Percentiles rank a stretch among this genome's conserved stretches.
phyloP scores from a whole-genome alignment of 1,139 yeast genomes.

The Lodderomyces jiufengensis region DNA sequence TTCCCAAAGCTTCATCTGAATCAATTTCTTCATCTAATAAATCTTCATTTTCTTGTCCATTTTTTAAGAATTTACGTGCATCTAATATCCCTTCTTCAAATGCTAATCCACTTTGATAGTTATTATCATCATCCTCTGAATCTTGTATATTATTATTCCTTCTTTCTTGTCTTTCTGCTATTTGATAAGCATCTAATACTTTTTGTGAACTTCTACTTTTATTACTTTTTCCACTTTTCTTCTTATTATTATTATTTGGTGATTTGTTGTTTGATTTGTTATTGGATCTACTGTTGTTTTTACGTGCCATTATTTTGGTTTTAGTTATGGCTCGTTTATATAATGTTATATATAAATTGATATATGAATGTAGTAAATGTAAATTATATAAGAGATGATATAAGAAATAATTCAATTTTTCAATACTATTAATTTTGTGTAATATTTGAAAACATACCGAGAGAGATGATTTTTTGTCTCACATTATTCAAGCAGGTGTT shows the following conservation, averaged over 20 bases:
- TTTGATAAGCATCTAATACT: constrained; percentile 44
- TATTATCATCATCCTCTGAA: constrained; percentile 18
- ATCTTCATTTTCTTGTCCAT: constrained; percentile 27
- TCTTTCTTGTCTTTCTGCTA: constrained; percentile 41
- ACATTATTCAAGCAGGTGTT: no score
- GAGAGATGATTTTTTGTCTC: no score
- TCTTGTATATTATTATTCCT: constrained; percentile 18
- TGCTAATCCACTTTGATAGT: constrained; percentile 17
- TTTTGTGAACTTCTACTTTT: constrained; percentile 32
- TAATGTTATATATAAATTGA: no score
- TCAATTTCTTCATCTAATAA: constrained; percentile 67
- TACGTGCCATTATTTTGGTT: constrained; percentile 3
- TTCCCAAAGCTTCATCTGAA: constrained; percentile 74
- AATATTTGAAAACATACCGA: no score
- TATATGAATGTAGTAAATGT: no score
- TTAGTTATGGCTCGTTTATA: no score
- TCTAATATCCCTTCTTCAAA: constrained; percentile 42
- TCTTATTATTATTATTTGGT: constrained; percentile 2
- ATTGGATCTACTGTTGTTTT: constrained; percentile 1
- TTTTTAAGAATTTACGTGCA: constrained; percentile 35
- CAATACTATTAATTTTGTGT: no score
- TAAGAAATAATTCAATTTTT: no score
- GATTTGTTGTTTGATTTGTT: no score
- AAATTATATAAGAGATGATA: no score
- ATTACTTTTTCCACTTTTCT: constrained; percentile 3